A percentile compares a stretch with the other conserved stretches of the same genome.
Conservation (phyloP, 495 filamentous ascomycete species). For the Usnea hakonensis region DNA sequence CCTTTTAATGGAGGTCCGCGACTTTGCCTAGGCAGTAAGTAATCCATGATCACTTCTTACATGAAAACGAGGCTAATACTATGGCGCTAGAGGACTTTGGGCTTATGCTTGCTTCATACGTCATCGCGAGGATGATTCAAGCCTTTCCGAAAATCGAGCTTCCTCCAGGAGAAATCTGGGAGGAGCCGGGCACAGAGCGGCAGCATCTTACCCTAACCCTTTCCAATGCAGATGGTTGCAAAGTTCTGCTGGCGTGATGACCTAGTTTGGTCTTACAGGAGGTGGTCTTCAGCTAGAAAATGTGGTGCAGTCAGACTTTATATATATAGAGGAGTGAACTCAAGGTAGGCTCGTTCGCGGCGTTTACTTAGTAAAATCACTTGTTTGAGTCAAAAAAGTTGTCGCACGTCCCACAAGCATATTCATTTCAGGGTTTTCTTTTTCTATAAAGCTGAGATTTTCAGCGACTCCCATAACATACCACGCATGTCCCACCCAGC, state of each 20-base stretch:
- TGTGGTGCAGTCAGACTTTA: not conserved
- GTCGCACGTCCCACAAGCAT: too few species aligned
- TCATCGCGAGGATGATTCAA: slow-evolving; percentile 39
- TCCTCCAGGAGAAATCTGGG: slow-evolving; percentile 11
- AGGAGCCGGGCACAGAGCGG: slow-evolving; percentile 10
- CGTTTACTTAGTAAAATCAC: too few species aligned
- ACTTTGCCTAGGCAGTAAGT: slow-evolving; percentile 27
- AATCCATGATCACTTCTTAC: not conserved
- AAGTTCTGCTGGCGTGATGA: slow-evolving; percentile 9
- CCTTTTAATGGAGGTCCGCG: slow-evolving; percentile 57
- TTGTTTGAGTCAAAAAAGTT: too few species aligned
- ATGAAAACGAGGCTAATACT: not conserved
- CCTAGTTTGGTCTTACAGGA: not conserved
- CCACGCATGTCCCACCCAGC: too few species aligned
- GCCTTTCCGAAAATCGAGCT: slow-evolving; percentile 28
- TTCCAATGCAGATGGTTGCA: slow-evolving; percentile 24
- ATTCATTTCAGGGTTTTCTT: too few species aligned
- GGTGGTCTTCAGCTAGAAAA: not conserved
- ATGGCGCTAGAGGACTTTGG: slow-evolving; percentile 37
- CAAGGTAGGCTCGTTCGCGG: too few species aligned
- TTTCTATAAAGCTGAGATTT: too few species aligned
- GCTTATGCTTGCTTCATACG: slow-evolving; percentile 40
- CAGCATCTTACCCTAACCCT: slow-evolving; percentile 20
- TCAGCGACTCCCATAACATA: too few species aligned
- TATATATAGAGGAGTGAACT: not conserved